These are phyloP conservation scores for Acidomyces sp. DNA, from an alignment of 495 filamentous ascomycete genomes.

Conservation along the genomic window DNA sequence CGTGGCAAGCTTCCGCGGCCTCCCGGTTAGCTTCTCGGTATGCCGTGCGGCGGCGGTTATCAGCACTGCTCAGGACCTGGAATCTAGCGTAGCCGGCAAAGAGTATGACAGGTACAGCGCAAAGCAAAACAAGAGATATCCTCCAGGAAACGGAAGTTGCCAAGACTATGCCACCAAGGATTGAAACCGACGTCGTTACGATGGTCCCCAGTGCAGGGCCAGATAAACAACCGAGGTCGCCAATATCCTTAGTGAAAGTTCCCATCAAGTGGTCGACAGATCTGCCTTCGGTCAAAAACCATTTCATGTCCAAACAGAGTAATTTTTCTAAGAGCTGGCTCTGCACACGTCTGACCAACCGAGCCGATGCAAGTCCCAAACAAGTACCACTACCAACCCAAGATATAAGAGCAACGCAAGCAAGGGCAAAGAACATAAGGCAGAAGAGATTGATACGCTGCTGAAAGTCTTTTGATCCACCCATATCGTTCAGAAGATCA, in stretches of 20 bases:
- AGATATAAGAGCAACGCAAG: conserved; percentile 35
- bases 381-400: conserved; percentile 34
- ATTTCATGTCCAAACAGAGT: conserved; percentile 37
- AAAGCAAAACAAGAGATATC: conserved; percentile 23
- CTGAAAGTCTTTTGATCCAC: conserved; percentile 16
- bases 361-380: conserved; percentile 39
- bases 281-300: conserved; percentile 36
- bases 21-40: conserved; percentile 43
- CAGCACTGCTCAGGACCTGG: conserved; percentile 33
- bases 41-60: conserved; percentile 45
- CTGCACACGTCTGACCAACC: conserved; percentile 25
- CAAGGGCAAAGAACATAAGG: conserved; percentile 42
- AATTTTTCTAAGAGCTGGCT: conserved; percentile 37
- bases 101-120: conserved; percentile 23
- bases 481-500: conserved; percentile 24
- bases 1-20: conserved; percentile 43
- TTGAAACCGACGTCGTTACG: conserved; percentile 16
- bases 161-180: conserved; percentile 23
- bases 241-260: conserved; percentile 41
- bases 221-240: conserved; percentile 28
- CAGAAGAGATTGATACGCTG: conserved; percentile 34
- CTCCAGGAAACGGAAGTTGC: conserved; percentile 23
- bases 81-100: conserved; percentile 19
- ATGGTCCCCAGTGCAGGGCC: conserved; percentile 23
- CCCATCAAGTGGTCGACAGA: conserved; percentile 39